phyloP scores from a whole-genome alignment of 805 yeast species.

The Brettanomyces anomalus region DNA sequence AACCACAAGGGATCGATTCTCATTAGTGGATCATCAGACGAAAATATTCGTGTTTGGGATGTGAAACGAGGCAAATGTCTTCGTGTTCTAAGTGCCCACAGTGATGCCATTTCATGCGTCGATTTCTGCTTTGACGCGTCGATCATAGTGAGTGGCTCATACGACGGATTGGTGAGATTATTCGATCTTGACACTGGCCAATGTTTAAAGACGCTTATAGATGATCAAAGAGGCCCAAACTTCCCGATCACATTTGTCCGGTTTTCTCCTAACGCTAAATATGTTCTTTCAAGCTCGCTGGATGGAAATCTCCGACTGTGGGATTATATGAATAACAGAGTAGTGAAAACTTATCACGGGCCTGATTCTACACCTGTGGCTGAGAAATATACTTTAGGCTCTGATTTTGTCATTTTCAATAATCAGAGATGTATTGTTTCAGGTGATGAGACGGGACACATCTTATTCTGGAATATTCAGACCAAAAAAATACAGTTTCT shows the following conservation, averaged over 20 bases:
- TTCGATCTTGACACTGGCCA: conserved; percentile 88
- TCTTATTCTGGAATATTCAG: conserved; percentile 63
- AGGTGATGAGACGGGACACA: conserved; percentile 48
- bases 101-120: conserved; percentile 77
- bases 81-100: conserved; percentile 82
- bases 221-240: conserved; percentile 62
- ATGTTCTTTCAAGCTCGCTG: conserved; percentile 64
- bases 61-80: conserved; percentile 57
- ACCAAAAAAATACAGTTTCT: conserved; percentile 35
- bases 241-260: conserved; percentile 70
- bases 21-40: conserved; percentile 82
- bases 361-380: conserved; percentile 26
- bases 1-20: conserved; percentile 69
- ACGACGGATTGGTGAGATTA: conserved; percentile 82
- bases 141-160: conserved; percentile 75
- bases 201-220: conserved; percentile 82
- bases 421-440: conserved; percentile 39
- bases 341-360: conserved; percentile 53
- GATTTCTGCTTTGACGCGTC: conserved; percentile 74
- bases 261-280: conserved; percentile 75
- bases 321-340: conserved; percentile 78
- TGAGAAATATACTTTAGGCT: conserved; percentile 44
- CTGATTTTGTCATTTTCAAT: conserved; percentile 36
- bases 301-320: conserved; percentile 76
- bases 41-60: conserved; percentile 89